These are phyloP conservation scores for Aspergillus carlsbadensis DNA, from an alignment of 495 filamentous ascomycete genomes.

Conservation along the genomic window DNA sequence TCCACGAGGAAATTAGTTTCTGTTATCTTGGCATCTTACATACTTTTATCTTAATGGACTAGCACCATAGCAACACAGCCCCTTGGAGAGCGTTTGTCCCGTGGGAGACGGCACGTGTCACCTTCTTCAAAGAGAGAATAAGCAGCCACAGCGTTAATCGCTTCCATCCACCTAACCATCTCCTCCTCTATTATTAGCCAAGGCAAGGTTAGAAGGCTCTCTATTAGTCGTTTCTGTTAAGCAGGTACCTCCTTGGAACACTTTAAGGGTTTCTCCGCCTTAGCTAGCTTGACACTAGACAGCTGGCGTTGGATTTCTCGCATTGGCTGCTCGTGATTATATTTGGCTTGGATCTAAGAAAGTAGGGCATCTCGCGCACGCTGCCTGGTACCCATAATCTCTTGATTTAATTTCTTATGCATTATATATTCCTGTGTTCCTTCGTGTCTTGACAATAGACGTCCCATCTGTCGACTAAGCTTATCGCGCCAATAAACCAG, in stretches of 20 bases:
- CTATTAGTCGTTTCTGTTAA: constrained; percentile 28
- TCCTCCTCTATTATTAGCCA: constrained; percentile 32
- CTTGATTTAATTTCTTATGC: constrained; percentile 27
- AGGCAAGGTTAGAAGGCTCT: constrained; percentile 31
- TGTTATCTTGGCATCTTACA: constrained; percentile 13
- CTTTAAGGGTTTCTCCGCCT: constrained; percentile 25
- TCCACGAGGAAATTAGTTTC: constrained; percentile 13
- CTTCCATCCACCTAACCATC: constrained; percentile 27
- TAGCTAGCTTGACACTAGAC: constrained; percentile 21
- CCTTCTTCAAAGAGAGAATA: constrained; percentile 35
- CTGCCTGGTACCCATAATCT: constrained; percentile 23
- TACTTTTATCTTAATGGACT: constrained; percentile 4
- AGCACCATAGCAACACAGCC: constrained; percentile 4
- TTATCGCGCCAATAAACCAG: constrained; percentile 23
- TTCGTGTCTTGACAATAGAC: constrained; percentile 19
- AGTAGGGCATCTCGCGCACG: constrained; percentile 27
- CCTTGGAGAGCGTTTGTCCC: constrained; percentile 22
- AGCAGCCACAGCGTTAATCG: constrained; percentile 33
- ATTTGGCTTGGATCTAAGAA: constrained; percentile 23
- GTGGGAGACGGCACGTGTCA: constrained; percentile 22
- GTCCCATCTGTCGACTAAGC: constrained; percentile 19
- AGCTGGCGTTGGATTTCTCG: constrained; percentile 25
- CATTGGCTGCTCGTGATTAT: constrained; percentile 30
- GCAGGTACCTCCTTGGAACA: constrained; percentile 22
- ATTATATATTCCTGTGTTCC: constrained; percentile 23